phyloP scores from a whole-genome alignment of 805 yeast genomes.

The Torulaspora franciscae region DNA sequence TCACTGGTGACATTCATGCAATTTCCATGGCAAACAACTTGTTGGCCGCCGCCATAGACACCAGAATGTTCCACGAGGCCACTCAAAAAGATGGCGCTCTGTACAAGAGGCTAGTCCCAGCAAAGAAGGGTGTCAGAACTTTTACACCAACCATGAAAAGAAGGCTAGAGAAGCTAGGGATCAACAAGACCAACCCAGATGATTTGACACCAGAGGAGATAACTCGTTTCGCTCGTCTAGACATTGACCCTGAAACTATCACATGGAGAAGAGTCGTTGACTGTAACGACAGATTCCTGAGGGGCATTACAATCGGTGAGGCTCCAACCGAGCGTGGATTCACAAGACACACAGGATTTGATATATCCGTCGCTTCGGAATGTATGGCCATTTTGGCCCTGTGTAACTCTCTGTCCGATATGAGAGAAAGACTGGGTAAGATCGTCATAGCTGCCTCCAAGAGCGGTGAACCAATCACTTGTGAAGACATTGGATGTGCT shows the following conservation, averaged over 20 bases:
- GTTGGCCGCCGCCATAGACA: constrained; percentile 80
- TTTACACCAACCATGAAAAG: constrained; percentile 65
- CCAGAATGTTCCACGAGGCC: constrained; percentile 77
- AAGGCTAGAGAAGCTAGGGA: constrained; percentile 64
- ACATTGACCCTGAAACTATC: constrained; percentile 73
- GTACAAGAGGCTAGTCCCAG: constrained; percentile 70
- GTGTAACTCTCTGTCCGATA: constrained; percentile 61
- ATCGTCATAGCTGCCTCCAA: constrained; percentile 69
- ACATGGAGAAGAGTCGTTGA: constrained; percentile 83
- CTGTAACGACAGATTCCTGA: constrained; percentile 72
- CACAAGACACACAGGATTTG: constrained; percentile 71
- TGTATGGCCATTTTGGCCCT: constrained; percentile 81
- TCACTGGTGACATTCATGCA: constrained; percentile 84
- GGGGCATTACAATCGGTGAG: constrained; percentile 75
- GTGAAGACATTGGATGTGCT: constrained; percentile 80
- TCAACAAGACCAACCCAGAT: constrained; percentile 64
- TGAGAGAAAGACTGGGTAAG: constrained; percentile 68
- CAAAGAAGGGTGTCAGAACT: constrained; percentile 61
- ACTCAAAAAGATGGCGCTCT: constrained; percentile 70
- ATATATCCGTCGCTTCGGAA: constrained; percentile 80
- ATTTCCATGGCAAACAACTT: constrained; percentile 77
- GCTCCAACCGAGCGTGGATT: constrained; percentile 77
- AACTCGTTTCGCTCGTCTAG: constrained; percentile 58
- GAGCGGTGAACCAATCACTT: constrained; percentile 68
- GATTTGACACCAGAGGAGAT: constrained; percentile 67